A percentile compares a stretch with the other conserved stretches of the same genome.
These are phyloP conservation scores for Corylus americana DNA, from an alignment of 306 rosid species.

Conservation along the genomic window DNA sequence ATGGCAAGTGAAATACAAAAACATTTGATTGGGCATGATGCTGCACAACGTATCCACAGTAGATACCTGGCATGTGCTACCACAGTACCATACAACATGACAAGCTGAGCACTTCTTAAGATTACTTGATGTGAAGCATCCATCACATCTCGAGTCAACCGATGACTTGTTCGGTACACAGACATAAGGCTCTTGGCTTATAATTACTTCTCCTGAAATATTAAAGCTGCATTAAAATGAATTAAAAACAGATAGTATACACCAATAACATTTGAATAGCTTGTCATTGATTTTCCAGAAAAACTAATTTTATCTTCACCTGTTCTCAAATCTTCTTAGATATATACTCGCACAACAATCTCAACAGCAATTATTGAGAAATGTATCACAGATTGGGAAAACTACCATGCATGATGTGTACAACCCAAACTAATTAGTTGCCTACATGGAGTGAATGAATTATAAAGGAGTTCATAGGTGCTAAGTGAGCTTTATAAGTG, in stretches of 20 bases:
- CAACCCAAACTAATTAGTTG: no score
- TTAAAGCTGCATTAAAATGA: conserved; percentile 2
- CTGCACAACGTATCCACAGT: not conserved
- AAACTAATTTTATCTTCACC: no score
- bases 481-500: no score
- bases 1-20: not conserved
- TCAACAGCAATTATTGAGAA: not conserved
- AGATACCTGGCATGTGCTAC: conserved; percentile 62
- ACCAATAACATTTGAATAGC: not conserved
- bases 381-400: not conserved
- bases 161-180: conserved; percentile 65
- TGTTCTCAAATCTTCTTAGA: not conserved
- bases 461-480: no score
- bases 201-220: conserved; percentile 70
- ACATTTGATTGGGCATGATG: not conserved
- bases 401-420: no score
- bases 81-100: conserved; percentile 63
- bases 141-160: conserved; percentile 55
- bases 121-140: conserved; percentile 53
- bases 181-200: conserved; percentile 71
- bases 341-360: not conserved
- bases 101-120: conserved; percentile 74
- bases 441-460: no score
- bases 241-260: not conserved
- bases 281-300: not conserved